These are phyloP conservation scores for Paracamarosporium sp. DNA, from an alignment of 2,329 filamentous ascomycete genomes.

Conservation along the genomic window DNA sequence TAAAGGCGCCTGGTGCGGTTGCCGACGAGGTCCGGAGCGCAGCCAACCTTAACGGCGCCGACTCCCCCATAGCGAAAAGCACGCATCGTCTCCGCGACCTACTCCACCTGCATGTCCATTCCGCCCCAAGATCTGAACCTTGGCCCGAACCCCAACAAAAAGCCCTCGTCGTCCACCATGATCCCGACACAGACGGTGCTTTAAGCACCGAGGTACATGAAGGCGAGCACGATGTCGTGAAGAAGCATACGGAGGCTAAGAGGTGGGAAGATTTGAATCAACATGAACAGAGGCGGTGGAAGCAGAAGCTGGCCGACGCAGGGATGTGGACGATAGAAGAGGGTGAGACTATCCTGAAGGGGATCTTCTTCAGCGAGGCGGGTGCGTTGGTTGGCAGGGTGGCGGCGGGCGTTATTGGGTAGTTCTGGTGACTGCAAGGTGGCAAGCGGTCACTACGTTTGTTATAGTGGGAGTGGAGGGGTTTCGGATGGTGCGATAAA, in stretches of 20 bases:
- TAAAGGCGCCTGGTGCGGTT: slow-evolving; percentile 38
- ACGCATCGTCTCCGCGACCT: slow-evolving; percentile 42
- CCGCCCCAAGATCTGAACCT: slow-evolving; percentile 1
- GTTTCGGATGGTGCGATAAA: not conserved
- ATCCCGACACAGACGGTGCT: slow-evolving; percentile 43
- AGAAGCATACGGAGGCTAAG: slow-evolving; percentile 58
- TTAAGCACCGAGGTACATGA: slow-evolving; percentile 51
- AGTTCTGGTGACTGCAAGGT: no score
- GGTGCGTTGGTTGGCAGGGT: slow-evolving; percentile 61
- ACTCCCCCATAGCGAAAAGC: slow-evolving; percentile 33
- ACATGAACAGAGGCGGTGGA: slow-evolving; percentile 72
- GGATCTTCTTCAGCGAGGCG: slow-evolving; percentile 78
- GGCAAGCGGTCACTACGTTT: not conserved
- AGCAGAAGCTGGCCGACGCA: slow-evolving; percentile 68
- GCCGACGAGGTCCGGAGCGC: slow-evolving; percentile 32
- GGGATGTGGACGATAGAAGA: slow-evolving; percentile 82
- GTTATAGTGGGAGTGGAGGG: not conserved
- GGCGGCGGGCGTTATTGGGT: slow-evolving; percentile 41
- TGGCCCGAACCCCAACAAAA: slow-evolving; percentile 27
- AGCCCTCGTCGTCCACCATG: slow-evolving; percentile 51
- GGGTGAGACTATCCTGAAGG: slow-evolving; percentile 77
- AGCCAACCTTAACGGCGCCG: slow-evolving; percentile 30
- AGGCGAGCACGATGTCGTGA: slow-evolving; percentile 37
- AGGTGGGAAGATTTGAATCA: slow-evolving; percentile 74
- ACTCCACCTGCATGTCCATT: slow-evolving; percentile 32